Conservation (phyloP, 495 filamentous ascomycete genomes). For the Ramalina intermedia region DNA sequence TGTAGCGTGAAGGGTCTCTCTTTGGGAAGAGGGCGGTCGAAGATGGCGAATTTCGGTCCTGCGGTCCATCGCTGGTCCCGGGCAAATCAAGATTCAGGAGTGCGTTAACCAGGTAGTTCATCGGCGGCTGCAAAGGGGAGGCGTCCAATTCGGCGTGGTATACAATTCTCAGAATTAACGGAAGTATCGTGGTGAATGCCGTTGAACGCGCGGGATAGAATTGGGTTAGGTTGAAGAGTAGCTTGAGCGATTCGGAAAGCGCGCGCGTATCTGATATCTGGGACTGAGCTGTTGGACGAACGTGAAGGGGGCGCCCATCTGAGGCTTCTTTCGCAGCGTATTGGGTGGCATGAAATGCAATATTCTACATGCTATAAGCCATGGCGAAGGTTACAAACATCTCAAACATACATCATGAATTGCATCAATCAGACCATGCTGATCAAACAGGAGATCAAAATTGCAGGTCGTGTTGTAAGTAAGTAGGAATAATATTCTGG, state of each 20-base stretch:
- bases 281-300: constrained; percentile 17
- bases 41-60: constrained; percentile 25
- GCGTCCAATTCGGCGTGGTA: constrained; percentile 35
- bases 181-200: constrained; percentile 52
- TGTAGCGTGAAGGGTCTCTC: constrained; percentile 41
- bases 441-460: constrained; percentile 51
- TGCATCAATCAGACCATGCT: constrained; percentile 54
- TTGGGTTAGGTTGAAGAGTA: constrained; percentile 78
- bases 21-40: constrained; percentile 50
- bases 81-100: constrained; percentile 62
- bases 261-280: constrained; percentile 65
- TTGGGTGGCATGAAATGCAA: constrained; percentile 46
- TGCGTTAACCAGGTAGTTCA: constrained; percentile 59
- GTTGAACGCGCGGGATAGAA: constrained; percentile 44
- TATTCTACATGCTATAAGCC: constrained; percentile 31
- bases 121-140: constrained; percentile 44
- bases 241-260: constrained; percentile 68
- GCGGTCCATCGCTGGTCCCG: constrained; percentile 18
- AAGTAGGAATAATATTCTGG: constrained; percentile 69
- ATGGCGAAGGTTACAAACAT: background rate
- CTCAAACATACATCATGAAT: constrained; percentile 39
- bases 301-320: constrained; percentile 28
- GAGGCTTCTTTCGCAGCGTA: background rate
- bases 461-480: constrained; percentile 70
- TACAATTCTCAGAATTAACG: constrained; percentile 61